Base-by-base conservation (phyloP, 306 rosid species). In the Dicorynia guianensis region DNA sequence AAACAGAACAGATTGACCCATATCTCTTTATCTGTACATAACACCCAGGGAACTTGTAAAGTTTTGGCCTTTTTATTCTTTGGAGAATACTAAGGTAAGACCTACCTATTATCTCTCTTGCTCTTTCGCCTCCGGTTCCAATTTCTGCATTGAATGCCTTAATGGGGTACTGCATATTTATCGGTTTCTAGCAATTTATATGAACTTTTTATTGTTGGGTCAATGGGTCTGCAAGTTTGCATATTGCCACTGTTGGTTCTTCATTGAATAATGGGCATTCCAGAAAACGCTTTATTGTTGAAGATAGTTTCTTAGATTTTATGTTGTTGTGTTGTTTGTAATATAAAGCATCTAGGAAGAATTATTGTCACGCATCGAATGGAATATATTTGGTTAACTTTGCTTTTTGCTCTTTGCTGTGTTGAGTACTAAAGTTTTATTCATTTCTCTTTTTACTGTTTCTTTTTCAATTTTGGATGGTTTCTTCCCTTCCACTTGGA, bases 11-110 rank as follows among this genome's bases (percentile, higher is more conserved):
- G 50, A 62, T 69, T 73, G 63, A 76, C 84, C 79, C 81, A 71
- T 62, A 59, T 76, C 79, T 42, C 48, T 86, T 69, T 77, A 47
- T 78, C 87, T 81, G 80, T 75, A 74, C 85, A 64, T 70, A 78
- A 35, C 74, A 64, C 84, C 75, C 76, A 7, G 34, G 39, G 59
- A 76, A 44, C 59, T 70, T 75, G 12, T 5, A 63, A 57, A 77
- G n/a, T 80, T 74, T 82, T 79, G 77, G 63, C 73, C 30, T 25
- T 63, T 83, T 75, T 80, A 64, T 71, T 61, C 79, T 82, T 76
- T 74, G 35, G 75, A 39, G 30, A 65, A 75, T 63, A 71, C 73
- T 81, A 38, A 79, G 73, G 92, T 87, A 74, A 76, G 64, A 48
- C 64, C 62, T 48, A 20, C 76, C 71, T 39, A 60, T 71, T 80